Conservation (phyloP, 1,139 yeast genomes). For the Yamadazyma triangularis region DNA sequence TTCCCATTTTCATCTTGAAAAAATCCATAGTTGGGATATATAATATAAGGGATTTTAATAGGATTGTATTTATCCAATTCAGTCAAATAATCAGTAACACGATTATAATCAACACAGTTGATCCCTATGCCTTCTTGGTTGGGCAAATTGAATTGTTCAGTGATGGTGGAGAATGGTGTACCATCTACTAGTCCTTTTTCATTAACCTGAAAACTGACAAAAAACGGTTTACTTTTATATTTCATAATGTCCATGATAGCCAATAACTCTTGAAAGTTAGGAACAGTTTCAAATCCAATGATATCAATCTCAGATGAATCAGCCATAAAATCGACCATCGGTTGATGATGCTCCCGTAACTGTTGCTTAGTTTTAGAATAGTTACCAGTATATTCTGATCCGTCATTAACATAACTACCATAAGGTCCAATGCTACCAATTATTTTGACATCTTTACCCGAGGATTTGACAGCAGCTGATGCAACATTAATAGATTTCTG, state of each 20-base stretch:
- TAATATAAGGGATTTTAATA: slow-evolving; percentile 16
- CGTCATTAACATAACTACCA: slow-evolving; percentile 62
- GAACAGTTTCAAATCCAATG: slow-evolving; percentile 65
- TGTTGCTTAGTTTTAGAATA: slow-evolving; percentile 32
- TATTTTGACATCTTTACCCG: slow-evolving; percentile 25
- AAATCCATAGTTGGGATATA: slow-evolving; percentile 41
- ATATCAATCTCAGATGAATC: slow-evolving; percentile 40
- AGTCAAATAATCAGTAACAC: slow-evolving; percentile 14
- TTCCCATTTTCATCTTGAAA: slow-evolving; percentile 13
- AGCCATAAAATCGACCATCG: slow-evolving; percentile 38
- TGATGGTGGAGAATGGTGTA: not conserved
- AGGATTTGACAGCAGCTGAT: slow-evolving; percentile 16
- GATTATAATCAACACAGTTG: slow-evolving; percentile 32
- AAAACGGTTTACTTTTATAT: slow-evolving; percentile 23
- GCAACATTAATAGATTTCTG: slow-evolving; percentile 26
- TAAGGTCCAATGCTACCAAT: slow-evolving; percentile 68
- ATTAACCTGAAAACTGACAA: slow-evolving; percentile 26
- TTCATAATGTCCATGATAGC: slow-evolving; percentile 15
- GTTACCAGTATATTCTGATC: slow-evolving; percentile 65
- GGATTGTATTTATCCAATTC: not conserved
- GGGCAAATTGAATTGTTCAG: slow-evolving; percentile 1
- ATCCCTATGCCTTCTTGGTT: slow-evolving; percentile 33
- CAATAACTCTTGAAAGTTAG: slow-evolving; percentile 47
- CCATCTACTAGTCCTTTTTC: slow-evolving; percentile 3
- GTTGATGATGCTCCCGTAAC: slow-evolving; percentile 44